Conservation (phyloP, 2,329 filamentous ascomycete species). For the Trichoderma endophyticum region DNA sequence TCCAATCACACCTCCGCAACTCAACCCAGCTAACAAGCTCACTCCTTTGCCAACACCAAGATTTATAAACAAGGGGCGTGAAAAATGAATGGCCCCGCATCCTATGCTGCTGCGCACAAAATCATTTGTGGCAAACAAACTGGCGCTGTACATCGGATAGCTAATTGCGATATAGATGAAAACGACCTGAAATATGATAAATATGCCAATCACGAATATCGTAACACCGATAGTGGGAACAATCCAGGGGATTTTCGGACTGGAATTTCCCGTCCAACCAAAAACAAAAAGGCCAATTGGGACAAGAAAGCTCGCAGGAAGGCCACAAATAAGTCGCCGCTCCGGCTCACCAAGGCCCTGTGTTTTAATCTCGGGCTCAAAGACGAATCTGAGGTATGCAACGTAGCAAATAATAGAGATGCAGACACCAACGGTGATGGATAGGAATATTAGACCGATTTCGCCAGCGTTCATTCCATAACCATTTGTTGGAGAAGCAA, state of each 20-base stretch:
- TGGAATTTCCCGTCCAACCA: neutral
- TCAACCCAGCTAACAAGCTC: neutral
- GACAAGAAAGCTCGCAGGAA: neutral
- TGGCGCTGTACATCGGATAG: constrained; percentile 6
- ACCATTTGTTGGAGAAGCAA: neutral
- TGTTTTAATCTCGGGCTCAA: neutral
- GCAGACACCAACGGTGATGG: neutral
- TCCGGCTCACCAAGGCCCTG: neutral
- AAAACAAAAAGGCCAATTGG: neutral
- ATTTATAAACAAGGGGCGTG: neutral
- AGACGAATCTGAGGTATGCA: neutral
- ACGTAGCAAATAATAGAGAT: neutral
- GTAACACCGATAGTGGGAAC: neutral
- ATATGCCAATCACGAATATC: neutral
- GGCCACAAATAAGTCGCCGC: neutral
- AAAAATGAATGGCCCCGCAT: constrained; percentile 6
- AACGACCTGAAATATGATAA: neutral
- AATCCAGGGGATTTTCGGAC: neutral
- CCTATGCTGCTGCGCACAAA: neutral
- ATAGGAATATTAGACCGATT: neutral
- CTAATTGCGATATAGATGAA: neutral
- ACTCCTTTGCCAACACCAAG: neutral
- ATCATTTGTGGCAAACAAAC: constrained; percentile 1
- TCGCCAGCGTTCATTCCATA: neutral
- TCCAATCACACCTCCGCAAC: neutral